Conservation (phyloP, 257 asterid genomes). For the Eustoma russellianum region DNA sequence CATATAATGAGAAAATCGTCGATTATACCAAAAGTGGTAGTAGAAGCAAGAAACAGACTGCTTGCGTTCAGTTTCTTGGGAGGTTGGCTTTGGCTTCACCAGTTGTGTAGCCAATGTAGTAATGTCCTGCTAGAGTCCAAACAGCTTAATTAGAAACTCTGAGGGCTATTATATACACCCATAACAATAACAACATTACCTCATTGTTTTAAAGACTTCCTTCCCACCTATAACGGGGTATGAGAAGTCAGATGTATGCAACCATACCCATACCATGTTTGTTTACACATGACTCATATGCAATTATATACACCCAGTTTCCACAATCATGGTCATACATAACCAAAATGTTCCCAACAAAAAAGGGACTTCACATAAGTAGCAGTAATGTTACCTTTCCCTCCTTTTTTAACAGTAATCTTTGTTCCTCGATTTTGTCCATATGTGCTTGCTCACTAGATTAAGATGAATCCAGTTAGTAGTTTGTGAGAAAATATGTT, state of each 20-base stretch:
- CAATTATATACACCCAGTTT: neutral
- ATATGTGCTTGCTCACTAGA: slow-evolving; percentile 37
- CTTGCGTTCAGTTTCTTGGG: slow-evolving; percentile 59
- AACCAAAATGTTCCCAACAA: too few relatives aligned
- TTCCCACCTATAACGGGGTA: too few relatives aligned
- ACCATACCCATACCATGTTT: too few relatives aligned
- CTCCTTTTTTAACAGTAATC: slow-evolving; percentile 41
- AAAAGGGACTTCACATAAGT: too few relatives aligned
- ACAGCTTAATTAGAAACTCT: neutral
- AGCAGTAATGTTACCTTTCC: slow-evolving; percentile 41
- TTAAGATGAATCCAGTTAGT: slow-evolving; percentile 8
- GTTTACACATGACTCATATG: too few relatives aligned
- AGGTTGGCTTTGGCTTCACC: slow-evolving; percentile 35
- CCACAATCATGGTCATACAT: neutral
- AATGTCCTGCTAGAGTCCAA: slow-evolving; percentile 42
- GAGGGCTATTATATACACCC: neutral
- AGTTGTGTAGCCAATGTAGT: slow-evolving; percentile 42
- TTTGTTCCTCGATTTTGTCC: slow-evolving; percentile 42
- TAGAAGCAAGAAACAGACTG: slow-evolving; percentile 26
- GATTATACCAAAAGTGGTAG: neutral
- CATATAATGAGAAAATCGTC: neutral
- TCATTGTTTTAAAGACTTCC: too few relatives aligned
- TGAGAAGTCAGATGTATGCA: too few relatives aligned
- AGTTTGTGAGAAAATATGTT: too few relatives aligned
- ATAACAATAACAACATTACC: too few relatives aligned